phyloP scores from a whole-genome alignment of 768 basidiomycete genomes.

The Dacryopinax primogenitus region DNA sequence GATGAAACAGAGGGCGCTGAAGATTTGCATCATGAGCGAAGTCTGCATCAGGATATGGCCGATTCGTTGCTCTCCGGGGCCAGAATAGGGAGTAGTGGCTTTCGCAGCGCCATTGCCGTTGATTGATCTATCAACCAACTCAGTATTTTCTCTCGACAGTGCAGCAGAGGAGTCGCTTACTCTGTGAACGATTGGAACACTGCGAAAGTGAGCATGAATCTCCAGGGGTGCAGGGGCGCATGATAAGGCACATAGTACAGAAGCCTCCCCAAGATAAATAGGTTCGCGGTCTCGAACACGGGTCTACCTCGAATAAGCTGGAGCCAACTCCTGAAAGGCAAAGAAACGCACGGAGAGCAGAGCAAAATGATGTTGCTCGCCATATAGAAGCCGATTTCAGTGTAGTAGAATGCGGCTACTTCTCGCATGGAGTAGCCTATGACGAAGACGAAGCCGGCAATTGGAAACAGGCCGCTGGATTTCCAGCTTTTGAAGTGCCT shows the following conservation, averaged over 20 bases:
- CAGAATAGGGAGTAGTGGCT: background rate
- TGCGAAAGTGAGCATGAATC: background rate
- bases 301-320: background rate
- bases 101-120: background rate
- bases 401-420: background rate
- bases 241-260: background rate
- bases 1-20: background rate
- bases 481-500: background rate
- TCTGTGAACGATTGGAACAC: background rate
- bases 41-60: background rate
- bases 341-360: background rate
- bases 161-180: too few relatives aligned
- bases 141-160: too few relatives aligned
- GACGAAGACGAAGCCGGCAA: background rate
- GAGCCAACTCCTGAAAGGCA: background rate
- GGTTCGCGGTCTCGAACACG: background rate
- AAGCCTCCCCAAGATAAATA: background rate
- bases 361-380: background rate
- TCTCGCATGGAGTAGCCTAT: background rate
- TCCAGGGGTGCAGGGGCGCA: background rate
- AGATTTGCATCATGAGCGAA: background rate
- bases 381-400: background rate
- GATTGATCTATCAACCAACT: too few relatives aligned
- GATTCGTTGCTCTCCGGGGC: background rate
- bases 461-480: background rate